phyloP scores from a whole-genome alignment of 2,329 filamentous ascomycete species.

The Clonostachys byssicola region DNA sequence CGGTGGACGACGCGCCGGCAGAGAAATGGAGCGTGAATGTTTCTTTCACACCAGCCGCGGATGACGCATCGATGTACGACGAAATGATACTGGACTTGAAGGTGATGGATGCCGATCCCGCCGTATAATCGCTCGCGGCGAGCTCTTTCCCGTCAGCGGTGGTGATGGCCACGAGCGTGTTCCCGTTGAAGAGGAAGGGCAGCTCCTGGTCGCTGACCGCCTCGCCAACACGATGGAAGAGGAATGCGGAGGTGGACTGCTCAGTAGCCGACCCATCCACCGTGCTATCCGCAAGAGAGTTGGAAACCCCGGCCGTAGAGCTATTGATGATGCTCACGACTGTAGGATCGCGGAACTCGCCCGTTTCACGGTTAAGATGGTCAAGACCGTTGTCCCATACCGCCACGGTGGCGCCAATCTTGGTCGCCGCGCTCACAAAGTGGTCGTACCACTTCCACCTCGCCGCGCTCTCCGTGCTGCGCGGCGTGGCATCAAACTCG shows the following conservation, averaged over 20 bases:
- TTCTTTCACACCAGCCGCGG: constrained; percentile 37
- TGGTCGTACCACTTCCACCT: constrained; percentile 56
- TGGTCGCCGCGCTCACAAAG: constrained; percentile 40
- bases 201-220: constrained; percentile 34
- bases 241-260: constrained; percentile 46
- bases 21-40: constrained; percentile 50
- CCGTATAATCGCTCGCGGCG: constrained; percentile 37
- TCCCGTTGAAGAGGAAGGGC: constrained; percentile 49
- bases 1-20: constrained; percentile 35
- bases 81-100: constrained; percentile 41
- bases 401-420: constrained; percentile 44
- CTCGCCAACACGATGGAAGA: constrained; percentile 47
- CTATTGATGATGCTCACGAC: constrained; percentile 41
- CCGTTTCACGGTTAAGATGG: constrained; percentile 43
- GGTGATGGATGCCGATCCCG: constrained; percentile 37
- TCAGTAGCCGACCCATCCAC: constrained; percentile 35
- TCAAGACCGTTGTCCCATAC: constrained; percentile 59
- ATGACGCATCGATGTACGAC: constrained; percentile 31
- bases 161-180: constrained; percentile 24
- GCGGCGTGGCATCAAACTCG: constrained; percentile 48
- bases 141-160: constrained; percentile 19
- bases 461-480: constrained; percentile 47
- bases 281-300: constrained; percentile 46
- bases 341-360: constrained; percentile 45
- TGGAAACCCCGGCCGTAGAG: constrained; percentile 34